Base-by-base conservation (phyloP, 306 rosid genomes). In the Vigna unguiculata region DNA sequence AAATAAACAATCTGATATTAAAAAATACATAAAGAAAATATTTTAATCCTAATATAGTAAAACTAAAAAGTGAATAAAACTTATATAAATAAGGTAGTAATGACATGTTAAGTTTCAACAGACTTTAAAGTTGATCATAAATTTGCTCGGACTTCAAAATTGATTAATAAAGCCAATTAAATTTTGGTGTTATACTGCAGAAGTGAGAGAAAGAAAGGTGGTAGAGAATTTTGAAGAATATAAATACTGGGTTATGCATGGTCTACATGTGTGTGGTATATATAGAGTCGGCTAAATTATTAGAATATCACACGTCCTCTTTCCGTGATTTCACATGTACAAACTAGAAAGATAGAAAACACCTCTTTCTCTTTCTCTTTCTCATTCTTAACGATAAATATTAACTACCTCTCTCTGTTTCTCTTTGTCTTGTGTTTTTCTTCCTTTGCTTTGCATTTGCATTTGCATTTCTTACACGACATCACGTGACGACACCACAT, bases 251-350 rank as follows among this genome's bases (percentile, higher is more conserved):
- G 30, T 65, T 65, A 20, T 64, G 70, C 70, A 64, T 64, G 70
- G 70, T 24, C 10, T 40, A 67, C 54, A 67, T 67, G 55, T 45
- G 72, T 67, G 55, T 7, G 72, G 21, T 43, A 22, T 67, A 45
- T 22, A 45, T 14, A 7, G 3, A 2, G 21, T 19, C 19, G 54
- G 46, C 55, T 36, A 25, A 36, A 49, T 15, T 16, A 36, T 54
- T 12, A 25, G 21, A 20, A 69, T 5, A 74, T 28, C 69, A 41
- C 78, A 25, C 14, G 21, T 46, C 8, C 7, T 32, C 36, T 32
- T 32, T 55, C 40, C 9, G 69, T 34, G 57, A 61, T 48, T 4
- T 36, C 53, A 55, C 52, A 36, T 40, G 24, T 38, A 1, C 4
- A 19, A 17, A 61, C 67, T 32, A n/a, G 47, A 60, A 32, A 55